Conservation (phyloP, 1,284 basidiomycete species). For the Ustilago loliicola region DNA sequence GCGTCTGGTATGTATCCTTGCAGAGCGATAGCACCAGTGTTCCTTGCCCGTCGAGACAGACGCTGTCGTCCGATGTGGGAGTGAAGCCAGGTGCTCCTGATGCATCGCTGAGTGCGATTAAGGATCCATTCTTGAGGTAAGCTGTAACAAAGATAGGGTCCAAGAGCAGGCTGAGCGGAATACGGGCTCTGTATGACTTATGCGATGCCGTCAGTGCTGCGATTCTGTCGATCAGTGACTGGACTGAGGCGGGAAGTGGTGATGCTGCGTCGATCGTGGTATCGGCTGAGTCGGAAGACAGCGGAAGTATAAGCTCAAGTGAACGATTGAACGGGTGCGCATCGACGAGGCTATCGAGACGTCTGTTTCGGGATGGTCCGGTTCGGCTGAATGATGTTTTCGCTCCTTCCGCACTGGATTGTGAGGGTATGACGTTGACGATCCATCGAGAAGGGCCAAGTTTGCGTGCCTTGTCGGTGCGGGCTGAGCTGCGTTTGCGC, state of each 20-base stretch:
- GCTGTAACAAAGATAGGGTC: slow-evolving; percentile 61
- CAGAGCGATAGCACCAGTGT: slow-evolving; percentile 64
- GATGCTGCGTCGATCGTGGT: not conserved
- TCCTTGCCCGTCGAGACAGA: slow-evolving; percentile 65
- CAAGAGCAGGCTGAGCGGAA: slow-evolving; percentile 61
- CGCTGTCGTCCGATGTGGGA: slow-evolving; percentile 54
- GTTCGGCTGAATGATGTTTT: not conserved
- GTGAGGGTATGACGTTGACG: slow-evolving; percentile 31
- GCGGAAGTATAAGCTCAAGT: slow-evolving; percentile 53
- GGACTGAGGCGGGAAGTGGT: slow-evolving; percentile 12
- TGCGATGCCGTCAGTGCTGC: slow-evolving; percentile 1
- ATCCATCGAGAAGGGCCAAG: slow-evolving; percentile 41
- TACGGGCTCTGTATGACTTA: slow-evolving; percentile 46
- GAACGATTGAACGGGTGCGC: slow-evolving; percentile 62
- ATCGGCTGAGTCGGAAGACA: not conserved
- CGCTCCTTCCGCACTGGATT: not conserved
- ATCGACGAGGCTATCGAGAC: slow-evolving; percentile 22
- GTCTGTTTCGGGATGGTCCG: not conserved
- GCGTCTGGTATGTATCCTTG: slow-evolving; percentile 67
- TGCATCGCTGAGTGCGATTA: slow-evolving; percentile 54
- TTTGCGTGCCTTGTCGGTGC: slow-evolving; percentile 57
- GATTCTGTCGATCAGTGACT: slow-evolving; percentile 22
- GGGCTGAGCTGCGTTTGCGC: slow-evolving; percentile 62
- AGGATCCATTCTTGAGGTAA: slow-evolving; percentile 57
- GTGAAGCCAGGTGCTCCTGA: slow-evolving; percentile 30